phyloP scores from a whole-genome alignment of 2,329 filamentous ascomycete species.

The Cladophialophora psammophila region DNA sequence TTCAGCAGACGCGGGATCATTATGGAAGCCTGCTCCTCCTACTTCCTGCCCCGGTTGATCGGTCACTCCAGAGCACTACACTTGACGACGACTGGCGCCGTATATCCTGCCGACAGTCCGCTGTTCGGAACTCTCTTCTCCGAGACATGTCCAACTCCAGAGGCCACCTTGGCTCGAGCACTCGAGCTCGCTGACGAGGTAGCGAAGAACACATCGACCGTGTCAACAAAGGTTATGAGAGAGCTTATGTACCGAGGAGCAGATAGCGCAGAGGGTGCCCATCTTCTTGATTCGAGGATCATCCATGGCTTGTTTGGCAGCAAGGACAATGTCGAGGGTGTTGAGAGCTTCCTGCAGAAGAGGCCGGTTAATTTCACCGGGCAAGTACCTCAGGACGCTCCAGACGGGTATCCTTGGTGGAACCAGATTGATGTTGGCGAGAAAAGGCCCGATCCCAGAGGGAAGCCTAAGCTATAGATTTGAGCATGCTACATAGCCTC shows the following conservation, averaged over 20 bases:
- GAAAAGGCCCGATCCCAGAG: conserved; percentile 18
- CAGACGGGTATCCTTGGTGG: conserved; percentile 74
- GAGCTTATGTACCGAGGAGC: conserved; percentile 70
- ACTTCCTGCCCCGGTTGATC: conserved; percentile 72
- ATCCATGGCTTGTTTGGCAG: conserved; percentile 51
- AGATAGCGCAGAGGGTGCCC: conserved; percentile 70
- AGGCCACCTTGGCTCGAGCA: conserved; percentile 69
- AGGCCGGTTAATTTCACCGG: conserved; percentile 68
- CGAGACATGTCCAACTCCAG: conserved; percentile 65
- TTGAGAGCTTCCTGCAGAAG: conserved; percentile 74
- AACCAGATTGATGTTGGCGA: conserved; percentile 57
- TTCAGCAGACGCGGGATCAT: conserved; percentile 72
- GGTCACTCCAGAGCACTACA: conserved; percentile 69
- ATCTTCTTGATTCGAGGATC: conserved; percentile 67
- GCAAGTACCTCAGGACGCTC: conserved; percentile 66
- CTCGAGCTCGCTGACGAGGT: conserved; percentile 72
- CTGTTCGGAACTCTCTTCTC: conserved; percentile 70
- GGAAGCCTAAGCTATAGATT: conserved; percentile 33
- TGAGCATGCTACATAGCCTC: not conserved
- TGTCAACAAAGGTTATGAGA: conserved; percentile 71
- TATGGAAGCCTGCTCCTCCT: conserved; percentile 73
- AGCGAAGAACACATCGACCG: conserved; percentile 68
- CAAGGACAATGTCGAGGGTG: conserved; percentile 72
- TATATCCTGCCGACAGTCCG: conserved; percentile 60
- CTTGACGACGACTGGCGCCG: conserved; percentile 69